Percentiles rank a stretch among this genome's conserved stretches.
phyloP scores from a whole-genome alignment of 2,329 filamentous ascomycete genomes.

The Magnaporthales sp. region DNA sequence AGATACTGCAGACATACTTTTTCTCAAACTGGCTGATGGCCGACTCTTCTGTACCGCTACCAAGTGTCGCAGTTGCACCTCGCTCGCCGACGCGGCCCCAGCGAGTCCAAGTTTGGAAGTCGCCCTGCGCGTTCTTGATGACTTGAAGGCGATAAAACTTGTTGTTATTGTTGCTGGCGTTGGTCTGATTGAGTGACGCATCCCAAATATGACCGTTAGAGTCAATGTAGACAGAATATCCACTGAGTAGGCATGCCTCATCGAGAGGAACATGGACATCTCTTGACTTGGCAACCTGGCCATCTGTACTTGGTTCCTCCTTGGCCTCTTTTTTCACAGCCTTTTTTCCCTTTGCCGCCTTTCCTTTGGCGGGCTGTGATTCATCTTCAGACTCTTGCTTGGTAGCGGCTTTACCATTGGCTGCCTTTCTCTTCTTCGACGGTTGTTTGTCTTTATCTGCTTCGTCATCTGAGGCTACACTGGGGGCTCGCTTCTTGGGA shows the following conservation, averaged over 20 bases:
- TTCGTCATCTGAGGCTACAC: conserved; percentile 13
- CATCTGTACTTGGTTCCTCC: conserved; percentile 13
- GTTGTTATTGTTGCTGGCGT: conserved; percentile 64
- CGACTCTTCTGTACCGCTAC: conserved; percentile 28
- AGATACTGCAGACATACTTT: conserved; percentile 24
- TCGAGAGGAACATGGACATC: conserved; percentile 42
- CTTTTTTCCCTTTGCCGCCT: conserved; percentile 3
- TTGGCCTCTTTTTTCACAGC: conserved; percentile 6
- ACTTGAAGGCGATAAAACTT: conserved; percentile 73
- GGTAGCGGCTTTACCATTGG: neutral
- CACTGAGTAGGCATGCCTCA: conserved; percentile 26
- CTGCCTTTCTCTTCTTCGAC: conserved; percentile 16
- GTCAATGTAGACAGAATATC: conserved; percentile 56
- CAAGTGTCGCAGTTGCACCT: conserved; percentile 39
- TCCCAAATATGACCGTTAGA: conserved; percentile 62
- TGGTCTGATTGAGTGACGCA: conserved; percentile 71
- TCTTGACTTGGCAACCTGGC: conserved; percentile 37
- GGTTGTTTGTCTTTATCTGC: conserved; percentile 18
- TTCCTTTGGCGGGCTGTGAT: neutral
- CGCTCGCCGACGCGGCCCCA: conserved; percentile 70
- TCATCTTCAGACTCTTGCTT: neutral
- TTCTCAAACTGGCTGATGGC: conserved; percentile 45
- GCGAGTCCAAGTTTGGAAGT: conserved; percentile 60
- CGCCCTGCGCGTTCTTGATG: conserved; percentile 26
- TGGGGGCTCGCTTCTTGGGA: conserved; percentile 9